Base-by-base conservation (phyloP, 1,139 yeast genomes). In the Blastobotrys serpentis region DNA sequence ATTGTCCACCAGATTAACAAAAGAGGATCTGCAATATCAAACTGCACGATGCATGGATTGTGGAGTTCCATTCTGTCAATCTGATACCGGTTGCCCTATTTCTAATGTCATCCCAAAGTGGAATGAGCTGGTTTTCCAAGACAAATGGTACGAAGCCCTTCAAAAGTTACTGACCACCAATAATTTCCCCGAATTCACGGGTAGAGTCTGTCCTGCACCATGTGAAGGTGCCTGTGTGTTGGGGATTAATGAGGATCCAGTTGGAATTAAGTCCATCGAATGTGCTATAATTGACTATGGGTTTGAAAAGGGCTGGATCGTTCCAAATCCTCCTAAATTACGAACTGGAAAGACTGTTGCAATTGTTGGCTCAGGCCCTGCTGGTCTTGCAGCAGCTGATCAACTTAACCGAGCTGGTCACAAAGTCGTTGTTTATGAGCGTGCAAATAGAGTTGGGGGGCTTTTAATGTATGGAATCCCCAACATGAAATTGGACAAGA, bases 41-140 rank as follows among this genome's bases (percentile, higher is more conserved):
- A 87, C 98, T 50, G 97, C 98, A n/a, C 82, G 98, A 71, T 92
- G 98, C 78, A 92, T 92, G 96, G 98, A 92, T 72, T 92, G 98
- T 76, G 98, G 98, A 74, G 95, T 92, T 62, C 98, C 98, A 53
- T 92, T 90, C 80, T 92, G 98, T 76, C 95, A 94, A 65, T 85
- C 96, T 39, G 98, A 92, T 69, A 86, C 96, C 44, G 98, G 98
- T 54, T 92, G 98, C 74, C 98, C 98, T 52, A 86, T 92, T 59
- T 89, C 98, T 52, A 92, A 92, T 70, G 83, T 90, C 60, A 92
- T 92, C 74, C 98, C 98, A 57, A 90, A 90, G 72, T 92, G 97
- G 94, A 92, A 92, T 68, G 98, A 90, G 68, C 79, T 92, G 61
- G 96, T 92, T 29, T 92, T 89, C 80, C 81, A 89, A 70, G 94